phyloP scores from a whole-genome alignment of 1,284 basidiomycete genomes.

The Ganoderma sinense region DNA sequence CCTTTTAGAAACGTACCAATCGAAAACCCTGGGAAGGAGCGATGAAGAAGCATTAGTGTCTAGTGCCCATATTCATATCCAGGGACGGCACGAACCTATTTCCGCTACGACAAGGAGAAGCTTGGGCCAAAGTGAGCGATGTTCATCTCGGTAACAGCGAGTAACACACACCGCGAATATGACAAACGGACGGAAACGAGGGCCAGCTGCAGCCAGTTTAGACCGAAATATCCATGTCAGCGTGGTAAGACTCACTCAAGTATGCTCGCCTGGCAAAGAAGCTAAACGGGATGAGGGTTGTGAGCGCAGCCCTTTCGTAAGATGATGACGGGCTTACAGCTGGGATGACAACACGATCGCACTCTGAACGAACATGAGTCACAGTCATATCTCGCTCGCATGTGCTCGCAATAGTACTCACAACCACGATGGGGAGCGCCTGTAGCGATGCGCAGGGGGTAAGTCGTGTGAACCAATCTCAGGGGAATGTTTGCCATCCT shows the following conservation, averaged over 20 bases:
- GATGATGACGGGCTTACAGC: not conserved
- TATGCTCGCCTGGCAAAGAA: conserved; percentile 3
- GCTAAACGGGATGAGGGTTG: not conserved
- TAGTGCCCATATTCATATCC: not conserved
- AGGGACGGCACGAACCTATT: not conserved
- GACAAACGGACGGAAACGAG: not conserved
- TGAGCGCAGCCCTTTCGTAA: no score
- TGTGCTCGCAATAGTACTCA: not conserved
- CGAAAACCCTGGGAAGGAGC: not conserved
- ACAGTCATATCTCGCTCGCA: not conserved
- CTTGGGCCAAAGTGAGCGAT: not conserved
- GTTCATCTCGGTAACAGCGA: not conserved
- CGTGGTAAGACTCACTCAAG: not conserved
- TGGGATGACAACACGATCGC: conserved; percentile 1
- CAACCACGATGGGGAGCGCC: not conserved
- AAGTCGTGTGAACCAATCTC: not conserved
- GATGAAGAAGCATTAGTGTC: not conserved
- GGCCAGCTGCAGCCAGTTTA: not conserved
- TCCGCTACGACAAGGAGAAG: not conserved
- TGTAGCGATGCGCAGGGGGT: not conserved
- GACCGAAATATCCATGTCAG: not conserved
- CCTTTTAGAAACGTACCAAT: not conserved
- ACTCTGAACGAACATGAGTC: not conserved
- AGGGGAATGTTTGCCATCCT: no score
- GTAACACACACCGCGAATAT: not conserved